These are phyloP conservation scores for Gonapodya sp. DNA, from an alignment of 192 early-diverging fungal species.

Conservation along the genomic window DNA sequence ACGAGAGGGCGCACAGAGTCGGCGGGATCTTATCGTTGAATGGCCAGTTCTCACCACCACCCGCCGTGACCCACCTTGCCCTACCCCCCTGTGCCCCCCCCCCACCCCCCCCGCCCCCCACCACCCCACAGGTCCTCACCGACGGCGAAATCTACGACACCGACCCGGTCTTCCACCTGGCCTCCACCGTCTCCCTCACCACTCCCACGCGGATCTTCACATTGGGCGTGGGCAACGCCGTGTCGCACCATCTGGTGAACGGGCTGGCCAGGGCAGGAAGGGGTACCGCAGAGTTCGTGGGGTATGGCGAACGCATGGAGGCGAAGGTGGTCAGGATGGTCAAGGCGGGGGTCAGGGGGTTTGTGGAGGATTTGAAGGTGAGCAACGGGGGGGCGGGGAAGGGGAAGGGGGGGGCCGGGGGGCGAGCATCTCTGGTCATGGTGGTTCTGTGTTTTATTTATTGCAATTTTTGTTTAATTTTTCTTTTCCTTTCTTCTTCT, in stretches of 20 bases:
- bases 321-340: constrained; percentile 41
- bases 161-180: constrained; percentile 21
- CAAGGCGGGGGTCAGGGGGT: constrained; percentile 17
- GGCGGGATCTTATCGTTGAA: neutral
- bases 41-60: neutral
- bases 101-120: constrained; percentile 13
- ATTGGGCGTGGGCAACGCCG: constrained; percentile 33
- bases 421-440: constrained; percentile 17
- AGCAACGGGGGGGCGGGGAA: constrained; percentile 31
- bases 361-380: neutral
- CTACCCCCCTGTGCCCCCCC: constrained; percentile 31
- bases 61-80: constrained; percentile 14
- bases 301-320: constrained; percentile 34
- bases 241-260: constrained; percentile 39
- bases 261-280: constrained; percentile 35
- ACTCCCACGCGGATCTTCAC: constrained; percentile 29
- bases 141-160: constrained; percentile 30
- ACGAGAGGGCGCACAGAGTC: no score
- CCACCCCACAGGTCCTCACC: neutral
- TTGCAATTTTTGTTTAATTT: constrained; percentile 17
- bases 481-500: neutral
- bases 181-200: neutral
- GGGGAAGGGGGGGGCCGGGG: constrained; percentile 23
- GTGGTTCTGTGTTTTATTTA: constrained; percentile 29
- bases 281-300: constrained; percentile 37